phyloP scores from a whole-genome alignment of 306 rosid species.

The Myrica gale region DNA sequence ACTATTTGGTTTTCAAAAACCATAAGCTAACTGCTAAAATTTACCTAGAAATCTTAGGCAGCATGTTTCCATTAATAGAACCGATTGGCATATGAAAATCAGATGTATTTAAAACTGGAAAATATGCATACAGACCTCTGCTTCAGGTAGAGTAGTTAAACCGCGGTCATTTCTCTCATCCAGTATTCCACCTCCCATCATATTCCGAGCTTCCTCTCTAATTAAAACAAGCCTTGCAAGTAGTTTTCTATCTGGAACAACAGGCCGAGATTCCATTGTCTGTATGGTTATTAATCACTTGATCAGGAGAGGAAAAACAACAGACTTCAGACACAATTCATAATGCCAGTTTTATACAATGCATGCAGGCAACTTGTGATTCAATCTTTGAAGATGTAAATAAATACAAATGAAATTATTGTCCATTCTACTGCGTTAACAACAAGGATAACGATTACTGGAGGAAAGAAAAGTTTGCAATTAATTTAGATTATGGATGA shows the following conservation, averaged over 20 bases:
- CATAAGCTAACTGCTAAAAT: background rate
- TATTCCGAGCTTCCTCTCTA: conserved; percentile 94
- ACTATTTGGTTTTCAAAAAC: background rate
- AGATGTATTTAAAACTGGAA: conserved; percentile 16
- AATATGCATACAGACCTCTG: conserved; percentile 61
- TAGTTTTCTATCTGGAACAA: conserved; percentile 80
- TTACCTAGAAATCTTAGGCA: background rate
- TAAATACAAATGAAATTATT: background rate
- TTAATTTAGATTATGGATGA: background rate
- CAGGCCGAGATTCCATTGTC: conserved; percentile 94
- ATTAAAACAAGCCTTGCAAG: conserved; percentile 97
- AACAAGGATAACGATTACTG: background rate
- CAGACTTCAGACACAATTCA: conserved; percentile 11
- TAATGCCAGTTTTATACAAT: conserved; percentile 4
- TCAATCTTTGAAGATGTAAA: conserved; percentile 8
- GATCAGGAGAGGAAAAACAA: background rate
- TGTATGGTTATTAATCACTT: conserved; percentile 34
- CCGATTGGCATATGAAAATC: background rate
- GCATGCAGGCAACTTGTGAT: background rate
- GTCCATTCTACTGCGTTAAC: background rate
- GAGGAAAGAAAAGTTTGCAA: background rate
- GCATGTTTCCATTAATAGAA: background rate
- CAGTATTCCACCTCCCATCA: conserved; percentile 97
- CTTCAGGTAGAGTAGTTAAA: conserved; percentile 74
- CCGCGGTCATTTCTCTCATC: conserved; percentile 94